phyloP scores from a whole-genome alignment of 2,329 filamentous ascomycete genomes.

The Hymenoscyphus salicellus region DNA sequence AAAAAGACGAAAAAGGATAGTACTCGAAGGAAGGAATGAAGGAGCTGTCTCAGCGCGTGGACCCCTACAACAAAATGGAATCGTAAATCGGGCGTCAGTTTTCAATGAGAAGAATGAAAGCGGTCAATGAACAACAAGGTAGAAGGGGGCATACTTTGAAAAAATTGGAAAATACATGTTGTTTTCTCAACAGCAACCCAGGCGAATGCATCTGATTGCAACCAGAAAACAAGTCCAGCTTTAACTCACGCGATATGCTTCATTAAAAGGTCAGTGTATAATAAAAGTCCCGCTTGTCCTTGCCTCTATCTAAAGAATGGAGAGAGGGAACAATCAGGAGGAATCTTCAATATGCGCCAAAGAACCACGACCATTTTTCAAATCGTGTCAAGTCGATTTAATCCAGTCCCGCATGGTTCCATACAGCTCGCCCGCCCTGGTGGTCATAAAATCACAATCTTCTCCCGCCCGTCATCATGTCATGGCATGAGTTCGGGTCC shows the following conservation, averaged over 20 bases:
- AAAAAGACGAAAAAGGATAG: too few relatives aligned
- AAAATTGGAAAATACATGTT: neutral
- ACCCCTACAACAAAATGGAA: neutral
- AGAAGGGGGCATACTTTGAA: too few relatives aligned
- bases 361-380: constrained; percentile 1
- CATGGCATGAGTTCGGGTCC: constrained; percentile 60
- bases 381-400: neutral
- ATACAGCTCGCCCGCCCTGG: neutral
- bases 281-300: neutral
- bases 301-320: constrained; percentile 17
- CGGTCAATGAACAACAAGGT: neutral
- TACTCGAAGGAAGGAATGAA: too few relatives aligned
- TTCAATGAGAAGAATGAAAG: neutral
- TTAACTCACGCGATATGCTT: neutral
- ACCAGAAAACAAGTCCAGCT: neutral
- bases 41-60: too few relatives aligned
- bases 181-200: neutral
- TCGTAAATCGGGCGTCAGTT: neutral
- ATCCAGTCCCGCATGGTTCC: neutral
- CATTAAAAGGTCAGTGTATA: neutral
- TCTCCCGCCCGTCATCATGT: constrained; percentile 18
- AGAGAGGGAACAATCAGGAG: constrained; percentile 10
- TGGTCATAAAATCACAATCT: constrained; percentile 11
- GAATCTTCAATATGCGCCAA: constrained; percentile 13
- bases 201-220: neutral